Evolutionary conservation across 1,284 basidiomycete species (phyloP).

Genomic region (Cutaneotrichosporon spelunceum): DNA sequence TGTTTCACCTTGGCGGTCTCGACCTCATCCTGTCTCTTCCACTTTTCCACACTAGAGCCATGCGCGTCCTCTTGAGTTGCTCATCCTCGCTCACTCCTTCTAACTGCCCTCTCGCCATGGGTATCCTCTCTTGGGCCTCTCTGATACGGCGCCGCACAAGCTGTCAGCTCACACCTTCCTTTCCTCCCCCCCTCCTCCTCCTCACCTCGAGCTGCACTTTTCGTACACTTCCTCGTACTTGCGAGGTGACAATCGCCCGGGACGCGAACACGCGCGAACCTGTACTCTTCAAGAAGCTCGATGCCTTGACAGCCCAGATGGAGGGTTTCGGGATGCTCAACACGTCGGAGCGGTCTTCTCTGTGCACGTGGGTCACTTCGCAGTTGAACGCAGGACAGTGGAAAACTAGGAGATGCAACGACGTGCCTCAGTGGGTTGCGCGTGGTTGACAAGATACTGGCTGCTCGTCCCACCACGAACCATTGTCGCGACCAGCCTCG

Average conservation of each 20-base stretch:
- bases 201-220: not conserved
- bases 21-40: not conserved
- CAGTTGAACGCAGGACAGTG: constrained; percentile 12
- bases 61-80: not conserved
- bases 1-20: not conserved
- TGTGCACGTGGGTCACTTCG: not conserved
- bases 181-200: not conserved
- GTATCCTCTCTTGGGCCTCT: not conserved
- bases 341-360: constrained; percentile 21
- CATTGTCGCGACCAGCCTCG: constrained; percentile 26
- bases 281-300: no score
- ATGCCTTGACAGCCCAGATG: constrained; percentile 1
- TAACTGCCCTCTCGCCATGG: not conserved
- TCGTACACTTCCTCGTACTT: no score
- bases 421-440: not conserved
- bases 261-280: no score
- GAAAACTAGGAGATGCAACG: constrained; percentile 12
- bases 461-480: constrained; percentile 22
- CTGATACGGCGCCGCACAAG: no score
- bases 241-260: no score
- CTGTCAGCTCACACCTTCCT: not conserved
- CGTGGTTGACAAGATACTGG: constrained; percentile 21
- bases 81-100: not conserved
- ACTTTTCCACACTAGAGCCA: not conserved
- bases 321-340: constrained; percentile 12